Base-by-base conservation (phyloP, 768 basidiomycete species). In the Podaxis pistillaris region DNA sequence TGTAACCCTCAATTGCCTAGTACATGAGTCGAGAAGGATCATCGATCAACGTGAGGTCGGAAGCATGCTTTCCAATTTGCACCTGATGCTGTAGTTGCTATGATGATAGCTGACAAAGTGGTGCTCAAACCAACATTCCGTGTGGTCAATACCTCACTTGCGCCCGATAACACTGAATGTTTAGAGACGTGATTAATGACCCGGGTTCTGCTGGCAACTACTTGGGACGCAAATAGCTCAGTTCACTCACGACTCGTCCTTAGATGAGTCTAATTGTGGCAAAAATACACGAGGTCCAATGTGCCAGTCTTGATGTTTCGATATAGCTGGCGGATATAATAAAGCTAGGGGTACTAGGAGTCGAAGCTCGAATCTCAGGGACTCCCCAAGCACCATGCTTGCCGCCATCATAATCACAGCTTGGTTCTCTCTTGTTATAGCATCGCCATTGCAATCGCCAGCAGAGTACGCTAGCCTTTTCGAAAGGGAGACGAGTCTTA, bases 401-500 rank as follows among this genome's bases (percentile, higher is more conserved):
- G 12, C 30, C 54, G 6, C 26, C 37, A 2, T 40, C 54, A 17
- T 13, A 12, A 40, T 56, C 37, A 15, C 30, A 36, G 37, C 22
- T 56, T 50, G n/a, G 44, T 3, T 56, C 12, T 56, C 55, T 17
- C 26, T 50, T 28, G 47, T n/a, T 17, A 19, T 33, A 50, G 61
- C 54, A n/a, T 44, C 46, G 17, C 54, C 54, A 19, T 15, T 62
- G 15, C 54, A 56, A 28, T 62, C 61, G 4, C 46, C 61, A 19
- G 22, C 57, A 26, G 63, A 53, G 7, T 53, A 52, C 6, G 51
- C 55, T 15, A 63, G 63, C 41, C 58, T 75, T 36, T 71, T 76
- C n/a, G 58, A 66, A 19, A 67, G 73, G 26, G 67, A 68, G 22
- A 30, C 63, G 17, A 47, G 67, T 13, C 30, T 80, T 47, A 75